phyloP scores from a whole-genome alignment of 116 monocot species.

The Papilionanthe hybrid region DNA sequence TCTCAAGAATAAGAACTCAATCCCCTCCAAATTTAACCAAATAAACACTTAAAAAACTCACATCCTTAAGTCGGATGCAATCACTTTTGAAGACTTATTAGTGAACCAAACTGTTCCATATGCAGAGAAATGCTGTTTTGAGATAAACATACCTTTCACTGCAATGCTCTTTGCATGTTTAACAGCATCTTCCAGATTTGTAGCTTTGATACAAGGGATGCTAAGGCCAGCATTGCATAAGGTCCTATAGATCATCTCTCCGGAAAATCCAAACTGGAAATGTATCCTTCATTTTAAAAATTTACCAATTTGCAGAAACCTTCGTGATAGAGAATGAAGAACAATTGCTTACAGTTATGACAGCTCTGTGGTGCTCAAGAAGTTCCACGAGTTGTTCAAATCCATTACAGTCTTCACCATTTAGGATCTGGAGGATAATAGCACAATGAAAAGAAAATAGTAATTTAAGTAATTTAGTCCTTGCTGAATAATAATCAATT shows the following conservation, averaged over 20 bases:
- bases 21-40: background rate
- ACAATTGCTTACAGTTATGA: slow-evolving; percentile 33
- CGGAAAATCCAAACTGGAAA: slow-evolving; percentile 41
- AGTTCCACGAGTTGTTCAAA: slow-evolving; percentile 31
- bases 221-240: slow-evolving; percentile 25
- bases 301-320: background rate
- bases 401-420: slow-evolving; percentile 19
- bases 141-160: slow-evolving; percentile 19
- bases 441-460: background rate
- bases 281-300: background rate
- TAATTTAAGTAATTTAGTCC: background rate
- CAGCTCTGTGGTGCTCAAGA: slow-evolving; percentile 32
- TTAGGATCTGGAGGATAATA: slow-evolving; percentile 15
- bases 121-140: background rate
- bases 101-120: background rate
- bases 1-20: background rate
- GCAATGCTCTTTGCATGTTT: slow-evolving; percentile 28
- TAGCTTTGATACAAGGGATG: slow-evolving; percentile 28
- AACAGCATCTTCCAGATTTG: slow-evolving; percentile 36
- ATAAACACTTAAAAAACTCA: too few relatives aligned
- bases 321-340: background rate
- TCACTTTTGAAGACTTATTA: background rate
- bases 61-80: background rate
- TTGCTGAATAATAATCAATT: too few relatives aligned
- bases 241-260: slow-evolving; percentile 29